Evolutionary conservation across 345 rosid genomes (phyloP).

Genomic region (Eucalyptus curtisii): DNA sequence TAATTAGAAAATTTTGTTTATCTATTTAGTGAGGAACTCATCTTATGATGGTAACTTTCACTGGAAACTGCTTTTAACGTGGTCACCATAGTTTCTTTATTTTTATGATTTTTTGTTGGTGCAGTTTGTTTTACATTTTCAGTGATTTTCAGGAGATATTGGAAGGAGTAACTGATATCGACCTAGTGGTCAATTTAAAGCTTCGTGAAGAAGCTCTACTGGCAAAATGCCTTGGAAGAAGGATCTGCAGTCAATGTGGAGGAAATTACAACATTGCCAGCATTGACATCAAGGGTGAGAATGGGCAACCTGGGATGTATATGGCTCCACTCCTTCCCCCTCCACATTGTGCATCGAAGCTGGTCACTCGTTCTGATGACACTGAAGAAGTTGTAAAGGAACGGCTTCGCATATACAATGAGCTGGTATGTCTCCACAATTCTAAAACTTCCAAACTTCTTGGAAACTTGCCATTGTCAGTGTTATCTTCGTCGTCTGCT

Average conservation of each 20-base stretch:
- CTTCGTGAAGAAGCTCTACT: slow-evolving; percentile 82
- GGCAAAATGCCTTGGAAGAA: slow-evolving; percentile 93
- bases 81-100: neutral
- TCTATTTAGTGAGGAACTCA: neutral
- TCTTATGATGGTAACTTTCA: neutral
- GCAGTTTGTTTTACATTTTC: neutral
- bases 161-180: slow-evolving; percentile 76
- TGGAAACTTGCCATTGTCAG: neutral
- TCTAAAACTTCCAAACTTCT: neutral
- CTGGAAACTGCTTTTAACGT: neutral
- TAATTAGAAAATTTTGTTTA: neutral
- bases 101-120: neutral
- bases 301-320: slow-evolving; percentile 68
- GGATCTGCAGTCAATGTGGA: slow-evolving; percentile 88
- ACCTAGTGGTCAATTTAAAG: slow-evolving; percentile 77
- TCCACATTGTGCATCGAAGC: slow-evolving; percentile 70
- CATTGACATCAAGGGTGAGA: slow-evolving; percentile 74
- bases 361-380: slow-evolving; percentile 81
- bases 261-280: slow-evolving; percentile 81
- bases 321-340: slow-evolving; percentile 99
- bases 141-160: slow-evolving; percentile 54
- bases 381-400: slow-evolving; percentile 85
- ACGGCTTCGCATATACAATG: slow-evolving; percentile 67
- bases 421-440: slow-evolving; percentile 30
- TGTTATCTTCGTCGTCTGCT: neutral